These are phyloP conservation scores for Kuraishia capsulata DNA, from an alignment of 805 yeast species.

Conservation along the genomic window DNA sequence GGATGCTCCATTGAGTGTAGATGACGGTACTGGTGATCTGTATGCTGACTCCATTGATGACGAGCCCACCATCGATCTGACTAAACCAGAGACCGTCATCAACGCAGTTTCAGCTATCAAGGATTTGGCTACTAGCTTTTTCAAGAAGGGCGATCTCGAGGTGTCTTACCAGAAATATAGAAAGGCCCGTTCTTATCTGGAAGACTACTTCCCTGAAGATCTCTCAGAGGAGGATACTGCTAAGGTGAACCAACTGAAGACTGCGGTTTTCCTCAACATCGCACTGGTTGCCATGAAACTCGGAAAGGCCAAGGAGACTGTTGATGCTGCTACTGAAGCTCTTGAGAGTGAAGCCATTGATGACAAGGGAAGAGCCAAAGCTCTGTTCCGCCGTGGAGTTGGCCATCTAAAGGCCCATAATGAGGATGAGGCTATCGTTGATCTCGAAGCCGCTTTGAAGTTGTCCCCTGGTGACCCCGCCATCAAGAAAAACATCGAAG, in stretches of 20 bases:
- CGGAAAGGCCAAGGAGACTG: conserved; percentile 41
- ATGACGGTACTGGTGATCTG: conserved; percentile 79
- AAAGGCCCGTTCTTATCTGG: conserved; percentile 63
- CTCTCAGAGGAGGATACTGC: conserved; percentile 44
- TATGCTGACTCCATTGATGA: conserved; percentile 72
- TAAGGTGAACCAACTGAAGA: conserved; percentile 42
- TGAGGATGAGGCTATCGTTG: conserved; percentile 59
- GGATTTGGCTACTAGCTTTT: conserved; percentile 66
- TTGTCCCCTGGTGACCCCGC: conserved; percentile 67
- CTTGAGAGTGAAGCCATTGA: conserved; percentile 50
- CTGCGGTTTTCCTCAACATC: conserved; percentile 61
- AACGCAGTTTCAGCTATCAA: conserved; percentile 59
- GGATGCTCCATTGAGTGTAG: conserved; percentile 39
- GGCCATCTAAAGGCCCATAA: conserved; percentile 59
- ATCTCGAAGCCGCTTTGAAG: conserved; percentile 56
- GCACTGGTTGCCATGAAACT: conserved; percentile 67
- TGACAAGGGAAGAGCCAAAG: conserved; percentile 71
- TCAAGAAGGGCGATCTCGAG: conserved; percentile 53
- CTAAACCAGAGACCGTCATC: conserved; percentile 57
- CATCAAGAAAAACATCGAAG: conserved; percentile 52
- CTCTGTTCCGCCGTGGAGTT: conserved; percentile 75
- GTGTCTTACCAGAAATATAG: conserved; percentile 59
- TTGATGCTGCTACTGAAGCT: conserved; percentile 58
- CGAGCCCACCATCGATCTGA: conserved; percentile 54
- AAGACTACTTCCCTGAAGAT: conserved; percentile 68